phyloP scores from a whole-genome alignment of 345 rosid species.

The Mercurialis annua region DNA sequence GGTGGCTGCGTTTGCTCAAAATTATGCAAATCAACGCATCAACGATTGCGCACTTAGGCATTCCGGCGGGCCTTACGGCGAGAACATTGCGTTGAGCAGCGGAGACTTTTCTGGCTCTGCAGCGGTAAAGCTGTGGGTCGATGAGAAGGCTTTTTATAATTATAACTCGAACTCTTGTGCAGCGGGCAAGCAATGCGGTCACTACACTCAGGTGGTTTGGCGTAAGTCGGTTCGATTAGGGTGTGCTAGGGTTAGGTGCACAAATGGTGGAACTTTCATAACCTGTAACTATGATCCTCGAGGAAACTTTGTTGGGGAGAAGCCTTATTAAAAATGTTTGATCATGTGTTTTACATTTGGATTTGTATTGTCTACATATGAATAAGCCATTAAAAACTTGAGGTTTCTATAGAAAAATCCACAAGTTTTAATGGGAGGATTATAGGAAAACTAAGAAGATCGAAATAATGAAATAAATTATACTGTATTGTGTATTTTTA shows the following conservation, averaged over 20 bases:
- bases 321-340: conserved; percentile 25
- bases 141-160: conserved; percentile 48
- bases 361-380: too few species aligned
- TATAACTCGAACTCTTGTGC: conserved; percentile 48
- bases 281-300: conserved; percentile 21
- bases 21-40: not conserved
- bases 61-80: not conserved
- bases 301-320: conserved; percentile 10
- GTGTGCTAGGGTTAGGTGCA: conserved; percentile 20
- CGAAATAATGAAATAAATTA: not conserved
- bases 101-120: conserved; percentile 17
- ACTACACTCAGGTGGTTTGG: conserved; percentile 24
- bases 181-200: conserved; percentile 26
- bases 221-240: conserved; percentile 14
- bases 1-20: not conserved
- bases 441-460: too few species aligned
- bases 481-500: not conserved
- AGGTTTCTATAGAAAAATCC: too few species aligned
- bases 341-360: too few species aligned
- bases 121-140: conserved; percentile 55
- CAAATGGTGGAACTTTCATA: not conserved
- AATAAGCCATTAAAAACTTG: not conserved
- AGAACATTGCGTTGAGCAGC: not conserved
- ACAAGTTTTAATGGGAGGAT: too few species aligned
- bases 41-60: not conserved